Base-by-base conservation (phyloP, 1,284 basidiomycete species). In the Ustilago cynodontis region DNA sequence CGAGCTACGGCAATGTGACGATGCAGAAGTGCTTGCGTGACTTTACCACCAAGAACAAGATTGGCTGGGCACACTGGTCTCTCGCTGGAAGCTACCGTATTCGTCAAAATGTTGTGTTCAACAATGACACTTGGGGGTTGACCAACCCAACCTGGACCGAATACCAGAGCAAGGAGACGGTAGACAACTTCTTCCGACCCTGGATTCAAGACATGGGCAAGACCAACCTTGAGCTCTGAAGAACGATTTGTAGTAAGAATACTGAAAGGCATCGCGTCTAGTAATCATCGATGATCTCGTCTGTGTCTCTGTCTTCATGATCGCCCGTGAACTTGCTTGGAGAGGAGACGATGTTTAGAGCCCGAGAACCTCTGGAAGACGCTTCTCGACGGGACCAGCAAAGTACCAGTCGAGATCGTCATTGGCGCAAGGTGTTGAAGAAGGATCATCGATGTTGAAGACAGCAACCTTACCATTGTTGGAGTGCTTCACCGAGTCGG, bases 381-480 rank as follows among this genome's bases (percentile, higher is more conserved):
- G 51, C 59, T 52, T 50, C 35, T 75, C 72, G 39, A 71, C 64
- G 14, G 67, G 71, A 9, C 71, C 71, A 35, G 58, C 53, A 57
- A 74, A 74, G 59, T 74, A 70, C 66, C 66, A 74, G 33, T 70
- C 67, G 0, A 54, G 57, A 3, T 62, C 61, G 16, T 53, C 52
- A 22, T 55, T 28, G 33, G 29, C 37, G 2, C 28, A 26, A 24
- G 18, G 11, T 14, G 29, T 22, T 28, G 13, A 11, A 2, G 54
- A 29, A 14, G 62, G 58, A 4, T 59, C 45, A 24, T 91, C 89
- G 39, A 90, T 58, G 81, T 92, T 91, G 87, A 91, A 91, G 1
- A 91, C 89, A 0, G 90, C 91, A 1, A 90, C 87, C 64, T 87
- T 88, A 7, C 88, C 89, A 0, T 88, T 88, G 51, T 86, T 80